Evolutionary conservation across 192 early-diverging fungal species (phyloP).

Genomic region (Globomyces pollinis-pini): DNA sequence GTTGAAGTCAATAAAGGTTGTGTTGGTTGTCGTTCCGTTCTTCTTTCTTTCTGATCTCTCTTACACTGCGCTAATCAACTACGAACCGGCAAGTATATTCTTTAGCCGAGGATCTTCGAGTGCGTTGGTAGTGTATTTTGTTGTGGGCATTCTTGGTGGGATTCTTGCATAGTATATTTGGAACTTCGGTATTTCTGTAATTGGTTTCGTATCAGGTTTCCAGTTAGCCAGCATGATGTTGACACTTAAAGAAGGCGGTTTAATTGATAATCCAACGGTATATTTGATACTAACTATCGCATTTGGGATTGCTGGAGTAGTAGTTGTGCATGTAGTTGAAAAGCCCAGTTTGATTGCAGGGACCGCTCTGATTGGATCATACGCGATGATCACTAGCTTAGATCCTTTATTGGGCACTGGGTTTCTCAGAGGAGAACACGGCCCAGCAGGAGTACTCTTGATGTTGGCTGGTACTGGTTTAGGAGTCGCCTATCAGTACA

Average conservation of each 20-base stretch:
- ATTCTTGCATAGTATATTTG: constrained; percentile 19
- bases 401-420: too few relatives aligned
- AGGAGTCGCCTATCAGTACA: too few relatives aligned
- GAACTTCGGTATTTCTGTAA: constrained; percentile 16
- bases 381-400: constrained; percentile 17
- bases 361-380: constrained; percentile 24
- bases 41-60: constrained; percentile 4
- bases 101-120: constrained; percentile 5
- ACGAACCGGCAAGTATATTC: constrained; percentile 24
- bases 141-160: constrained; percentile 22
- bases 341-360: constrained; percentile 18
- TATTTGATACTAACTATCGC: constrained; percentile 17
- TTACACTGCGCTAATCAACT: not conserved
- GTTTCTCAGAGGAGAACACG: too few relatives aligned
- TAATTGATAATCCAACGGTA: constrained; percentile 10
- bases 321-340: constrained; percentile 15
- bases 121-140: constrained; percentile 19
- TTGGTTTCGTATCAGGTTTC: constrained; percentile 23
- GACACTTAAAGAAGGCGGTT: constrained; percentile 15
- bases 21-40: constrained; percentile 18
- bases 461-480: too few relatives aligned
- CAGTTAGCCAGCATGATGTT: constrained; percentile 19
- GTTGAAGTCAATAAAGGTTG: constrained; percentile 12
- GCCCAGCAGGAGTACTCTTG: too few relatives aligned
- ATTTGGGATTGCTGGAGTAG: not conserved